Conservation (phyloP, 2,329 filamentous ascomycete species). For the Colletotrichum salicis region DNA sequence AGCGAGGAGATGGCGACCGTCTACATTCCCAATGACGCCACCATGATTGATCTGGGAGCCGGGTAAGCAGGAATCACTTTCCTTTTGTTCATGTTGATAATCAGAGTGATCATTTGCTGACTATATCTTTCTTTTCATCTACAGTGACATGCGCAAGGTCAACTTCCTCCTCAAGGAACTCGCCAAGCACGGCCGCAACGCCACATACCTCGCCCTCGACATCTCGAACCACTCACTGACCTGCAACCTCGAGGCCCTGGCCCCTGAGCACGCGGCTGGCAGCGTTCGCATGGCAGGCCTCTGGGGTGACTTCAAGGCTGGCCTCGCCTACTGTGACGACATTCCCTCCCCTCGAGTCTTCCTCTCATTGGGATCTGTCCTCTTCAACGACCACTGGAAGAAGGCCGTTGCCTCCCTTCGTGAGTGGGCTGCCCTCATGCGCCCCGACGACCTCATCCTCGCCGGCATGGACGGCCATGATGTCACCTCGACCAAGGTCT, state of each 20-base stretch:
- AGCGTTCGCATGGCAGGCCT: constrained; percentile 49
- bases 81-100: background rate
- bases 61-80: constrained; percentile 46
- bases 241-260: constrained; percentile 47
- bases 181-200: constrained; percentile 42
- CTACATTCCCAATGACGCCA: constrained; percentile 42
- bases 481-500: constrained; percentile 49
- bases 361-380: constrained; percentile 53
- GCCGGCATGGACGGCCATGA: constrained; percentile 56
- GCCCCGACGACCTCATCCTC: constrained; percentile 48
- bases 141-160: constrained; percentile 54
- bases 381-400: constrained; percentile 53
- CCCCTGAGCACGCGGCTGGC: constrained; percentile 41
- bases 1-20: constrained; percentile 47
- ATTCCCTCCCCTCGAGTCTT: constrained; percentile 49
- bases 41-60: constrained; percentile 53
- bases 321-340: constrained; percentile 44
- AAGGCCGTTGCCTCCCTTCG: constrained; percentile 48
- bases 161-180: constrained; percentile 50
- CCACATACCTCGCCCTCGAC: constrained; percentile 53
- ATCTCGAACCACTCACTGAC: constrained; percentile 50
- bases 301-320: constrained; percentile 53
- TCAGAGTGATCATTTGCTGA: background rate
- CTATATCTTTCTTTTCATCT: background rate
- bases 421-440: constrained; percentile 49